Base-by-base conservation (phyloP, 257 asterid genomes). In the Haberlea rhodopensis region DNA sequence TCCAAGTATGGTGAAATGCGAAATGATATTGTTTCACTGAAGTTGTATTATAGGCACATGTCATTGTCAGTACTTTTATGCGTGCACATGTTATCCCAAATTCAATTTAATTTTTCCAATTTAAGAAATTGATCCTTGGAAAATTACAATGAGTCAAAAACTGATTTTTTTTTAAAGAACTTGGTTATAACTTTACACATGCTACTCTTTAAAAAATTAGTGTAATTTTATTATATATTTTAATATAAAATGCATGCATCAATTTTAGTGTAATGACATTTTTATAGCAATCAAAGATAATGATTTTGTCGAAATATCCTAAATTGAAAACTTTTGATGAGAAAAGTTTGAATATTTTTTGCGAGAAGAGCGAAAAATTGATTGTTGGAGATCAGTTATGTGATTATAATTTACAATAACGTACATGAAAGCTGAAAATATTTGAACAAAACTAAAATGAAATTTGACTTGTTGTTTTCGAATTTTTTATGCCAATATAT, bases 1-100 rank as follows among this genome's bases (percentile, higher is more conserved):
- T 43, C 28, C 25, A 34, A 53, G n/a, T 58, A 60, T 49, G 45
- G 53, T 31, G 8, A 34, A 60, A 16, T 58, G 48, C 34, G 70
- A 27, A 63, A 63, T n/a, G 28, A 11, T 22, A 16, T 15, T 49
- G n/a, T 37, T 37, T 4, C 48, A 11, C n/a, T 1, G 13, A 2
- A 11, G 18, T 9, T 37, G 11, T 37, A 37, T 37, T 13, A 37
- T 4, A 37, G 16, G 46, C 15, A 37, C n/a, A 37, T 37, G 48
- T 13, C 48, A 37, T 2, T n/a, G 43, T 53, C 23, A 57, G 29
- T 65, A 19, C 46, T 16, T 6, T 20, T 72, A 28, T 57, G 46
- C 16, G 19, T 60, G 8, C 23, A 2, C 2, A 18, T 32, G 43
- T 34, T 27, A 5, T 75, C 23, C 48, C 45, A 28, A n/a, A 24